Evolutionary conservation across 1,284 basidiomycete genomes (phyloP).

Genomic region (Golubevia sp.): DNA sequence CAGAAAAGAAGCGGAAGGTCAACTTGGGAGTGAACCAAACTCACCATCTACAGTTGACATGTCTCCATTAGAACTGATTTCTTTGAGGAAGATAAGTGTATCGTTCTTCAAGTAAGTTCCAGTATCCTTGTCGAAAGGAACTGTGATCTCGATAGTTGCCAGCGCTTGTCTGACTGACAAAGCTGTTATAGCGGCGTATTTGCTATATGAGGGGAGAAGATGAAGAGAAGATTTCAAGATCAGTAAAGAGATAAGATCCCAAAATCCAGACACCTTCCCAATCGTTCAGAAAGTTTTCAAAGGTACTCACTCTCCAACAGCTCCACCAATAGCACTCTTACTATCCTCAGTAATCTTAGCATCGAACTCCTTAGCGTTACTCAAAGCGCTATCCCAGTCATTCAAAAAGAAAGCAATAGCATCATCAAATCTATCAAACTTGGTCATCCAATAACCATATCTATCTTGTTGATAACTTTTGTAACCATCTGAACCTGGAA

Average conservation of each 20-base stretch:
- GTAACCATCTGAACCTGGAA: slow-evolving; percentile 24
- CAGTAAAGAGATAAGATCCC: not conserved
- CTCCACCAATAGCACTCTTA: slow-evolving; percentile 39
- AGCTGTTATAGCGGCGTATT: slow-evolving; percentile 49
- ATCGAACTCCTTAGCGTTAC: slow-evolving; percentile 34
- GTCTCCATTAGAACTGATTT: slow-evolving; percentile 53
- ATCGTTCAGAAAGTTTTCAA: no score
- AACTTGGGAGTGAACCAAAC: no score
- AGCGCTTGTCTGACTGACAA: slow-evolving; percentile 47
- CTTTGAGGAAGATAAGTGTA: slow-evolving; percentile 51
- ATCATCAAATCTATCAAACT: slow-evolving; percentile 32
- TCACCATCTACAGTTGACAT: slow-evolving; percentile 53
- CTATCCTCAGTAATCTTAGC: slow-evolving; percentile 36
- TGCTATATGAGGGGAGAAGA: not conserved
- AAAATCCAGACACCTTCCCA: no score
- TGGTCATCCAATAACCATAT: slow-evolving; percentile 49
- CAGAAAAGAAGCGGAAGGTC: no score
- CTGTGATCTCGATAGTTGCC: slow-evolving; percentile 48
- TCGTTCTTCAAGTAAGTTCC: slow-evolving; percentile 32
- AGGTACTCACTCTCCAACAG: slow-evolving; percentile 9
- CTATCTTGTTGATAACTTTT: slow-evolving; percentile 42
- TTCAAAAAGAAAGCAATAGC: slow-evolving; percentile 46
- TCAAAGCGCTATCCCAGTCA: slow-evolving; percentile 43
- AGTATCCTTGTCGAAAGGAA: slow-evolving; percentile 18
- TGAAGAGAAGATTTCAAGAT: slow-evolving; percentile 15